A percentile compares a stretch with the other conserved stretches of the same genome.
These are phyloP conservation scores for Fusarium azukiicola DNA, from an alignment of 2,329 filamentous ascomycete species.

Conservation along the genomic window DNA sequence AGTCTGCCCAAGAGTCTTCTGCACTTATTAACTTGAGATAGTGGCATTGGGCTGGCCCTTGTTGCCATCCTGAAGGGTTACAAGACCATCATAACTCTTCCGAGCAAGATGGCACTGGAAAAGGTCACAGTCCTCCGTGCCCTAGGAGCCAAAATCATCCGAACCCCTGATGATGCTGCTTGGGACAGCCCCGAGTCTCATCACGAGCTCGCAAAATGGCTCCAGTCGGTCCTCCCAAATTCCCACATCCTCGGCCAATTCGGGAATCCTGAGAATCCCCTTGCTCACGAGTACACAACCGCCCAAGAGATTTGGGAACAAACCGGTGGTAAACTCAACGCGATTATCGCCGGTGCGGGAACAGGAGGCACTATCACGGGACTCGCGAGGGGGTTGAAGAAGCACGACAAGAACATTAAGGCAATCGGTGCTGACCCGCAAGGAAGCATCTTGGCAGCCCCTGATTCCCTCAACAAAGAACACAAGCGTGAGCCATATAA, in stretches of 20 bases:
- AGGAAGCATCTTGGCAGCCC: conserved; percentile 93
- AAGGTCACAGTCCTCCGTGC: conserved; percentile 97
- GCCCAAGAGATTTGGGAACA: conserved; percentile 97
- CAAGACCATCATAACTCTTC: conserved; percentile 97
- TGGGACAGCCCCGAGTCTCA: conserved; percentile 97
- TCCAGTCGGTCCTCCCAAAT: conserved; percentile 97
- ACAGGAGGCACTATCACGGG: conserved; percentile 97
- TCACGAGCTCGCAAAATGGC: conserved; percentile 87
- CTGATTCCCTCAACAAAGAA: conserved; percentile 87
- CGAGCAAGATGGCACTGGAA: conserved; percentile 99
- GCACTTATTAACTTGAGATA: conserved; percentile 42
- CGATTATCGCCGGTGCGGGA: conserved; percentile 93
- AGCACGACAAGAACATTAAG: conserved; percentile 91
- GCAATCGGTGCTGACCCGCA: conserved; percentile 95
- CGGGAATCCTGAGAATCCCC: conserved; percentile 92
- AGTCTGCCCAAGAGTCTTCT: not conserved
- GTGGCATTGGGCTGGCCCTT: conserved; percentile 93
- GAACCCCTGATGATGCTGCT: conserved; percentile 96
- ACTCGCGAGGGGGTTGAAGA: conserved; percentile 89
- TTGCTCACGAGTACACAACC: conserved; percentile 90
- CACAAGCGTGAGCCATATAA: conserved; percentile 93
- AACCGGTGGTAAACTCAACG: conserved; percentile 89
- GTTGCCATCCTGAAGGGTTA: conserved; percentile 98
- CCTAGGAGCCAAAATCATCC: conserved; percentile 96
- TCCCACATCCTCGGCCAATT: conserved; percentile 98